Evolutionary conservation across 768 basidiomycete species (phyloP).

Genomic region (Epithele typhae): DNA sequence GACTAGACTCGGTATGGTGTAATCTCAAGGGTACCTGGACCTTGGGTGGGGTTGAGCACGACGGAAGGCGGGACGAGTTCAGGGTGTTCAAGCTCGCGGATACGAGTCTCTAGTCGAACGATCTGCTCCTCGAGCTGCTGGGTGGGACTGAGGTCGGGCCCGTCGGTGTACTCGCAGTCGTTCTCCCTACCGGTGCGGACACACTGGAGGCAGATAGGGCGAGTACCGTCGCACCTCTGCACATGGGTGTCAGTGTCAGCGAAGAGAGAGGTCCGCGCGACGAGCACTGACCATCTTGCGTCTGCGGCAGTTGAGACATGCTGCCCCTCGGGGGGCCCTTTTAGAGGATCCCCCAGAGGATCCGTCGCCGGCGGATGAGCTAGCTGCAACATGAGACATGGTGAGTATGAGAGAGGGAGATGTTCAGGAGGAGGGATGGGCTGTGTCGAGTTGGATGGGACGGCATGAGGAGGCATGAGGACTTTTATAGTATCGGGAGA

Average conservation of each 20-base stretch:
- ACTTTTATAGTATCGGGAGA: no score
- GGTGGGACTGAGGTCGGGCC: slow-evolving; percentile 55
- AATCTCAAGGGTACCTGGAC: no score
- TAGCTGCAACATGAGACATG: slow-evolving; percentile 4
- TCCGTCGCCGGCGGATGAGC: neutral
- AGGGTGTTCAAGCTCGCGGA: slow-evolving; percentile 29
- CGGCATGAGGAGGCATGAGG: no score
- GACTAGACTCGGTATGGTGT: no score
- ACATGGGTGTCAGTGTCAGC: neutral
- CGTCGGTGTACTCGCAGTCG: slow-evolving; percentile 66
- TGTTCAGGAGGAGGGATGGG: no score
- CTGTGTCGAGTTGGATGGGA: no score
- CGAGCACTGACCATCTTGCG: slow-evolving; percentile 21
- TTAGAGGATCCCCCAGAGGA: slow-evolving; percentile 4
- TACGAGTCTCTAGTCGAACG: slow-evolving; percentile 49
- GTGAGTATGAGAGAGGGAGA: neutral
- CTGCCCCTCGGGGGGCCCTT: slow-evolving; percentile 24
- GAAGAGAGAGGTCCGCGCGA: neutral
- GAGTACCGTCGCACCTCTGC: slow-evolving; percentile 65
- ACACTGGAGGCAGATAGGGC: slow-evolving; percentile 66
- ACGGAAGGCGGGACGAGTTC: slow-evolving; percentile 11
- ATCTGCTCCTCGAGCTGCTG: slow-evolving; percentile 60
- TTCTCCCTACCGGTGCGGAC: slow-evolving; percentile 48
- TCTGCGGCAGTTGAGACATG: slow-evolving; percentile 24
- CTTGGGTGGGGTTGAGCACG: slow-evolving; percentile 8